phyloP scores from a whole-genome alignment of 1,284 basidiomycete species.

The Hymenochaete sp. region DNA sequence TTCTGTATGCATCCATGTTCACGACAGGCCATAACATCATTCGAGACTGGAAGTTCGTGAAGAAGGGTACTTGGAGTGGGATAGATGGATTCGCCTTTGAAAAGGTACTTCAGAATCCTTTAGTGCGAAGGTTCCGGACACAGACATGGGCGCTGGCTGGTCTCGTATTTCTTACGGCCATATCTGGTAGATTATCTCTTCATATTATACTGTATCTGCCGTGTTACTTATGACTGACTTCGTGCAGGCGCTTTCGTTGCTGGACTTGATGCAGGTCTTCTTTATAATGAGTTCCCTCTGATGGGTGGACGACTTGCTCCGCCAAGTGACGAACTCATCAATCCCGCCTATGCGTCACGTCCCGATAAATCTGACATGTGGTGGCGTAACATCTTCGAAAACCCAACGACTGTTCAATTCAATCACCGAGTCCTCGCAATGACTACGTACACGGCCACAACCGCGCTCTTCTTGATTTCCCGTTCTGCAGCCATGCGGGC shows the following conservation, averaged over 20 bases:
- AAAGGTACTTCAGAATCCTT: conserved; percentile 45
- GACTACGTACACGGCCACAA: conserved; percentile 70
- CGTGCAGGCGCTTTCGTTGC: conserved; percentile 91
- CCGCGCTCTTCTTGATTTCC: conserved; percentile 53
- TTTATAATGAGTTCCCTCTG: conserved; percentile 96
- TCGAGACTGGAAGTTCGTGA: conserved; percentile 74
- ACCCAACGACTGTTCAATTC: conserved; percentile 96
- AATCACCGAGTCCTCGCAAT: conserved; percentile 90
- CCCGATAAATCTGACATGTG: conserved; percentile 66
- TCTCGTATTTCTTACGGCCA: conserved; percentile 82
- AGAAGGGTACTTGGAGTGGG: conserved; percentile 35
- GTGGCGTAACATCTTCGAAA: conserved; percentile 94
- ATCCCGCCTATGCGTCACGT: conserved; percentile 62
- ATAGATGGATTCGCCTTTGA: conserved; percentile 40
- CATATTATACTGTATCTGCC: neutral
- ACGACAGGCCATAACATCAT: conserved; percentile 71
- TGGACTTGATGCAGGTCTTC: conserved; percentile 90
- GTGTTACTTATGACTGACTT: neutral
- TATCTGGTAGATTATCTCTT: conserved; percentile 55
- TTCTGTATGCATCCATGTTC: conserved; percentile 90
- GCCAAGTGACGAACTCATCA: conserved; percentile 78
- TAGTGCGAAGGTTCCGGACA: conserved; percentile 51
- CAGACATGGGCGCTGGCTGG: conserved; percentile 57
- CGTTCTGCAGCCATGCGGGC: conserved; percentile 43
- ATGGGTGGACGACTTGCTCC: conserved; percentile 91